Evolutionary conservation across 2,329 filamentous ascomycete genomes (phyloP).

Genomic region (Aureobasidium sp.): DNA sequence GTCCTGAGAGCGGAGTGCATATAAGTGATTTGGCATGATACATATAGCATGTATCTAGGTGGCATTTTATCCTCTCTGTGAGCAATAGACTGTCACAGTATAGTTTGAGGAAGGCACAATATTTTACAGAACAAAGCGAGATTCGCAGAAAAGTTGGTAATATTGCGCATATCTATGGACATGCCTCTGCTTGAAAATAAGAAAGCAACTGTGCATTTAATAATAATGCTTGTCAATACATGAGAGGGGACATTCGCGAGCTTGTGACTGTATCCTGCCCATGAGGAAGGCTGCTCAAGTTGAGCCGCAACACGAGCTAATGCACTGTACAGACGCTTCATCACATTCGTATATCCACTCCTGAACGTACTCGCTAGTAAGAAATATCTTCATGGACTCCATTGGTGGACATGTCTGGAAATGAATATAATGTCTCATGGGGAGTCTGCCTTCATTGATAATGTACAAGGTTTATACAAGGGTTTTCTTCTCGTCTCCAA

Average conservation of each 20-base stretch:
- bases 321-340: not conserved
- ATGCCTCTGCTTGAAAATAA: too few species aligned
- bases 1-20: not conserved
- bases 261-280: too few species aligned
- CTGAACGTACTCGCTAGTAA: not conserved
- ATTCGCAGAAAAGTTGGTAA: too few species aligned
- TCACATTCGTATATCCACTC: not conserved
- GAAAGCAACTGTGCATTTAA: too few species aligned
- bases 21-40: not conserved
- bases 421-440: not conserved
- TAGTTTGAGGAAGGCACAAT: too few species aligned
- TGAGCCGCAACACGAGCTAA: not conserved
- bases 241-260: too few species aligned
- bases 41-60: not conserved
- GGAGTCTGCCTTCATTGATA: constrained; percentile 7
- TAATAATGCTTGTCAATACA: too few species aligned
- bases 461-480: constrained; percentile 12
- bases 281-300: not conserved
- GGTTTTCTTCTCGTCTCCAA: not conserved
- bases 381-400: not conserved
- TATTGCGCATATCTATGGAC: too few species aligned
- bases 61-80: not conserved
- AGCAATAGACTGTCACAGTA: too few species aligned
- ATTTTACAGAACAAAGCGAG: too few species aligned
- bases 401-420: not conserved